phyloP scores from a whole-genome alignment of 768 basidiomycete genomes.

The Podaxis rugospora region DNA sequence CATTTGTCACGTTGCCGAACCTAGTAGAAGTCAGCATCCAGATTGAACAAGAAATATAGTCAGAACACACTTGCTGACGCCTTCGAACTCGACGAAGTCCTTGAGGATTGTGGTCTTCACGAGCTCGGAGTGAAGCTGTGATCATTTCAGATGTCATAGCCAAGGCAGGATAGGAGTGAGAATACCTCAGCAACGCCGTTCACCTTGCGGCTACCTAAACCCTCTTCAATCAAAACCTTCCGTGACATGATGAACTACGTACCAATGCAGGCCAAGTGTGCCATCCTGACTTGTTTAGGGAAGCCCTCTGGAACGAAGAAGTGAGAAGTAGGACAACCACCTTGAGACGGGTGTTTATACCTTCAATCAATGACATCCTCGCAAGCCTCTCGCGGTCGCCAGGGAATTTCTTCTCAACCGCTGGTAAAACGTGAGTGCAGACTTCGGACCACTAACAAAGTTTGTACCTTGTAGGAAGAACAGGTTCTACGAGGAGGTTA shows the following conservation, averaged over 20 bases:
- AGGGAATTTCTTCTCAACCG: constrained; percentile 88
- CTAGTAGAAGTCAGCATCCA: constrained; percentile 24
- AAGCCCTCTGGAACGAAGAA: constrained; percentile 58
- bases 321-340: not conserved
- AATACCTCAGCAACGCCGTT: constrained; percentile 92
- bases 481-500: constrained; percentile 39
- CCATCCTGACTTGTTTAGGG: constrained; percentile 88
- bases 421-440: constrained; percentile 24
- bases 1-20: constrained; percentile 92
- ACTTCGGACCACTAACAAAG: not conserved
- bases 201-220: constrained; percentile 69
- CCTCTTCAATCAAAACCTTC: not conserved
- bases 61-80: constrained; percentile 65
- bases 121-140: constrained; percentile 80
- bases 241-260: constrained; percentile 13
- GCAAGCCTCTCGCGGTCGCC: constrained; percentile 74
- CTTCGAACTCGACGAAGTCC: constrained; percentile 93
- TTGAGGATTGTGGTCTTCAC: constrained; percentile 80
- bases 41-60: not conserved
- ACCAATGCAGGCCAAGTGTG: constrained; percentile 85
- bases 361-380: constrained; percentile 92
- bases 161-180: not conserved
- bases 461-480: constrained; percentile 66
- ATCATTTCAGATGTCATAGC: not conserved
- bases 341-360: constrained; percentile 25